Percentiles rank a stretch among this genome's conserved stretches.
phyloP scores from a whole-genome alignment of 371 early-diverging fungal species.

The Zychaea mexicana region DNA sequence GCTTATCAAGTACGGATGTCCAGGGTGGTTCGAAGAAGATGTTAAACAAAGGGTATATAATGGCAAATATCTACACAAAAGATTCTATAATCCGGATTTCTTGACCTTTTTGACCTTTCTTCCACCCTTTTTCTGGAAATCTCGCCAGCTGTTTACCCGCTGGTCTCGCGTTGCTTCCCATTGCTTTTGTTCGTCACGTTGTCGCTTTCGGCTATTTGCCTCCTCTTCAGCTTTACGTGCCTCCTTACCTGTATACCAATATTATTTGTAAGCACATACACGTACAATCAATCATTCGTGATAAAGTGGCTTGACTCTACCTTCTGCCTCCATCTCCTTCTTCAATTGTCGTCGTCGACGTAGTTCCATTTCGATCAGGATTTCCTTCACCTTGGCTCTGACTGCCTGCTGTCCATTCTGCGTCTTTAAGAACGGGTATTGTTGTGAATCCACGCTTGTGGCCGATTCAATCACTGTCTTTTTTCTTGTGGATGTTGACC shows the following conservation, averaged over 20 bases:
- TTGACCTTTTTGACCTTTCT: slow-evolving; percentile 66
- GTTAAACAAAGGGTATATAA: neutral
- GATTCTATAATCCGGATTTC: slow-evolving; percentile 16
- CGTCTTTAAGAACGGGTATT: slow-evolving; percentile 45
- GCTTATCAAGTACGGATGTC: too few species aligned
- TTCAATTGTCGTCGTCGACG: slow-evolving; percentile 66
- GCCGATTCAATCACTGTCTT: slow-evolving; percentile 32
- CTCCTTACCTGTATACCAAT: slow-evolving; percentile 49
- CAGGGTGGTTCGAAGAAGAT: too few species aligned
- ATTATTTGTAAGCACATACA: neutral
- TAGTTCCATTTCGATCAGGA: slow-evolving; percentile 65
- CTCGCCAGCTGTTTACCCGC: slow-evolving; percentile 72
- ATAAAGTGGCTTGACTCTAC: slow-evolving; percentile 19
- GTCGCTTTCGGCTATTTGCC: slow-evolving; percentile 55
- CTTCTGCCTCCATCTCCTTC: slow-evolving; percentile 75
- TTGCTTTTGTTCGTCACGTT: slow-evolving; percentile 67
- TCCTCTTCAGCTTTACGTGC: slow-evolving; percentile 63
- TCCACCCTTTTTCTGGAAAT: slow-evolving; percentile 65
- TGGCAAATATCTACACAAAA: too few species aligned
- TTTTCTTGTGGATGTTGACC: slow-evolving; percentile 4
- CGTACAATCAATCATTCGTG: neutral
- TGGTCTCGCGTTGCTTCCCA: slow-evolving; percentile 70
- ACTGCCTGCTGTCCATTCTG: slow-evolving; percentile 42
- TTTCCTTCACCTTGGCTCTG: slow-evolving; percentile 59
- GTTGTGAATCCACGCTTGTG: slow-evolving; percentile 29